Evolutionary conservation across 352 stramenopile genomes (phyloP), one percentile per base, ranked within the genome.

Genomic region (Pythium grandisporangium): DNA sequence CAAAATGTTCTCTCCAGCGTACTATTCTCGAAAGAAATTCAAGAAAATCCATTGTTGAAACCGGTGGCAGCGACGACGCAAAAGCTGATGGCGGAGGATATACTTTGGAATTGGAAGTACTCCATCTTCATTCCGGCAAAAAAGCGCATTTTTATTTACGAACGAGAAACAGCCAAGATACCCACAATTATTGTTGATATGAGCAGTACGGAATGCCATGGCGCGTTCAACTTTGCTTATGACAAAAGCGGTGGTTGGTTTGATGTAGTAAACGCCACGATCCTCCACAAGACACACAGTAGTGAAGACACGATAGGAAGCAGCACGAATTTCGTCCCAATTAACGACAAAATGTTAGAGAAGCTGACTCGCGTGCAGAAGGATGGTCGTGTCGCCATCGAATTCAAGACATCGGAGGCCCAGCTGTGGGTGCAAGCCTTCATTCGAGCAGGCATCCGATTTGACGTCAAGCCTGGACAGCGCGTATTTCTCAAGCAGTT

Each of bases 101-200:
- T 67, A n/a, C 48, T 84, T 8, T 87, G 70, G 59, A 49, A 81
- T 36, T 87, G 66, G 74, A 81, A 82, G 29, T 87, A 84, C 45
- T 79, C 58, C 12, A 42, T 87, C 3, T 82, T 87, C 23, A 45
- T 84, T 6, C 70, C 70, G 0, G 44, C 22, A 16, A 46, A 58
- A 27, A 71, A 63, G 38, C 59, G 57, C 14, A 42, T 87, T 19
- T 87, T 84, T 49, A 51, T 87, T n/a, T 87, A 84, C 40, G 66
- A 83, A 12, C 46, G 47, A 8, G 64, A 73, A 34, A 56, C 55
- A 10, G 66, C 68, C 1, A 56, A 45, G 3, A 30, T 22, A 6
- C 70, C 74, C 12, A 55, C 60, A 16, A 51, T 69, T 22, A 66
- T 76, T 23, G 58, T 87, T 26, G 62, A 84, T 35, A 73, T 87